Evolutionary conservation across 768 basidiomycete genomes (phyloP).

Genomic region (Kondoa subrosea): DNA sequence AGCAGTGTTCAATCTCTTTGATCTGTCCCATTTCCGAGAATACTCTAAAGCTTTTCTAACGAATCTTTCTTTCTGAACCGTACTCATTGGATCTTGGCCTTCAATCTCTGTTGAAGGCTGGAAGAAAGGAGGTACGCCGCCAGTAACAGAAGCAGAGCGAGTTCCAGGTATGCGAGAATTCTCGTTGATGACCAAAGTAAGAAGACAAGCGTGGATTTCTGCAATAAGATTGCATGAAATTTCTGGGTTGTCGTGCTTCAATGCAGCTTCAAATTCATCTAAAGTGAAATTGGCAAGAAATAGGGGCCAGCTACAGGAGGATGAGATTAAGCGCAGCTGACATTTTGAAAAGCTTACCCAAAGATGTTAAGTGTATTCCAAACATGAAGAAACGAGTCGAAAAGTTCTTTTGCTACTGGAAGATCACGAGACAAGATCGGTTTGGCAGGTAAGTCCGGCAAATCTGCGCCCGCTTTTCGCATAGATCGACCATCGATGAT

Average conservation of each 20-base stretch:
- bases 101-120: constrained; percentile 7
- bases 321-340: not conserved
- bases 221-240: constrained; percentile 58
- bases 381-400: constrained; percentile 71
- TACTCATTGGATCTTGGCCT: constrained; percentile 10
- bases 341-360: constrained; percentile 45
- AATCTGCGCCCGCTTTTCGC: constrained; percentile 20
- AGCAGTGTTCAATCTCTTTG: constrained; percentile 22
- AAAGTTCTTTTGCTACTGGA: constrained; percentile 33
- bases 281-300: constrained; percentile 73
- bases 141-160: constrained; percentile 1
- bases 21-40: constrained; percentile 26
- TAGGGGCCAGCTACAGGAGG: constrained; percentile 61
- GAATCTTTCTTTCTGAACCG: constrained; percentile 17
- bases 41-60: constrained; percentile 22
- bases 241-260: constrained; percentile 57
- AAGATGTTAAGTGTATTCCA: constrained; percentile 93
- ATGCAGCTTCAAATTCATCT: constrained; percentile 77
- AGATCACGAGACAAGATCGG: constrained; percentile 17
- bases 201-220: constrained; percentile 74
- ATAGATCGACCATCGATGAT: constrained; percentile 26
- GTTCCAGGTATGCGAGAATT: constrained; percentile 32
- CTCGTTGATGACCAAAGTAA: constrained; percentile 69
- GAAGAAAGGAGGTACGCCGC: constrained; percentile 5
- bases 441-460: constrained; percentile 22